Conservation (phyloP, 2,329 filamentous ascomycete genomes). For the Epichloe hybrida region DNA sequence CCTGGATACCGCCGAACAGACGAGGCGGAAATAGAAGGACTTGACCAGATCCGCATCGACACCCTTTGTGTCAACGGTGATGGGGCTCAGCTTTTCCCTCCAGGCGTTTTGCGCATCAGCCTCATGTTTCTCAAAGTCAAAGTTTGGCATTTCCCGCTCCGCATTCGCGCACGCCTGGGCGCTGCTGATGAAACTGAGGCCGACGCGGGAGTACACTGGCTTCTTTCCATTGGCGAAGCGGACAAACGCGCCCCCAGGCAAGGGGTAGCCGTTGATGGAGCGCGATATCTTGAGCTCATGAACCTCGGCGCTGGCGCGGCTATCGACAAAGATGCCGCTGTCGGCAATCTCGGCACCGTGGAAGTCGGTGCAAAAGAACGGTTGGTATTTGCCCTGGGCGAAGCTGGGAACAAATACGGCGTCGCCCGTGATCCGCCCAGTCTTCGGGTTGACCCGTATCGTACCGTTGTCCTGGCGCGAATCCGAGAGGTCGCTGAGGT, state of each 20-base stretch:
- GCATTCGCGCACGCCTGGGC: conserved; percentile 55
- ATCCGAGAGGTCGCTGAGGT: conserved; percentile 50
- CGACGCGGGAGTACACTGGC: conserved; percentile 50
- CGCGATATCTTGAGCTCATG: conserved; percentile 34
- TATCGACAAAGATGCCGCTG: conserved; percentile 47
- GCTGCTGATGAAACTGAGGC: conserved; percentile 54
- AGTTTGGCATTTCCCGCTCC: conserved; percentile 54
- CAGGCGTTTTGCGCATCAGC: conserved; percentile 42
- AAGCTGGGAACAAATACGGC: conserved; percentile 53
- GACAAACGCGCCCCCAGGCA: conserved; percentile 50
- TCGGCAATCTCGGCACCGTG: conserved; percentile 42
- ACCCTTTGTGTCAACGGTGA: conserved; percentile 38
- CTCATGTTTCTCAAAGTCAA: conserved; percentile 44
- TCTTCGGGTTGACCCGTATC: conserved; percentile 38
- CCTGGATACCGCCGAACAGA: conserved; percentile 15
- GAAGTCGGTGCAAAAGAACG: conserved; percentile 58
- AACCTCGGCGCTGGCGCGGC: conserved; percentile 33
- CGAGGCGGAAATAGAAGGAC: conserved; percentile 44
- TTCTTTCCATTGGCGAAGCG: conserved; percentile 39
- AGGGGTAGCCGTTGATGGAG: conserved; percentile 37
- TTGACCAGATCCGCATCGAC: conserved; percentile 41
- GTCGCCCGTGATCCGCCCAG: conserved; percentile 49
- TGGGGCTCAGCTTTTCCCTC: conserved; percentile 45
- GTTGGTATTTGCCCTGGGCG: conserved; percentile 43
- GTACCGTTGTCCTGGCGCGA: conserved; percentile 44